phyloP scores from a whole-genome alignment of 495 filamentous ascomycete genomes.

The Halenospora varia region DNA sequence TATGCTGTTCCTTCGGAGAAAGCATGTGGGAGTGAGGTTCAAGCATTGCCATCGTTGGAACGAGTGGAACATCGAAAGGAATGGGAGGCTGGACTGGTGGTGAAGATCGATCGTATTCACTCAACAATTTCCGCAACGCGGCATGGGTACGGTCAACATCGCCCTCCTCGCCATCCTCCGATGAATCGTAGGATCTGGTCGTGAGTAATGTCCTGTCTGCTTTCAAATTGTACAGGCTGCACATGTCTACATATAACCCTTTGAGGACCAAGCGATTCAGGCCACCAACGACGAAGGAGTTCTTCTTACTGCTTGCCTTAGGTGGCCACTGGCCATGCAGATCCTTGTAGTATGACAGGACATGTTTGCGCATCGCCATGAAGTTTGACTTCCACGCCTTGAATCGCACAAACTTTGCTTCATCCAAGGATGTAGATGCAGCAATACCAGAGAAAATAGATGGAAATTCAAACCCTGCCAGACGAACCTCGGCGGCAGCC shows the following conservation, averaged over 20 bases:
- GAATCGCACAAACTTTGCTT: conserved; percentile 76
- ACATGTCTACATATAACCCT: conserved; percentile 82
- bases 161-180: conserved; percentile 45
- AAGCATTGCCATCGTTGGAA: conserved; percentile 64
- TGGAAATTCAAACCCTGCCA: conserved; percentile 85
- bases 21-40: conserved; percentile 56
- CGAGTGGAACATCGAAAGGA: conserved; percentile 81
- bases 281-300: conserved; percentile 77
- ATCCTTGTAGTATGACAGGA: conserved; percentile 73
- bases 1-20: conserved; percentile 64
- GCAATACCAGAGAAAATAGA: conserved; percentile 85
- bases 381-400: conserved; percentile 77
- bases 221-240: conserved; percentile 80
- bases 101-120: conserved; percentile 81
- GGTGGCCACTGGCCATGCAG: conserved; percentile 93
- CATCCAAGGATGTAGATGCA: conserved; percentile 66
- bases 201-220: conserved; percentile 70
- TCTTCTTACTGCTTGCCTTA: conserved; percentile 87
- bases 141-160: conserved; percentile 37
- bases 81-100: conserved; percentile 88
- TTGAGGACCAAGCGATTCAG: conserved; percentile 79
- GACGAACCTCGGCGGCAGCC: conserved; percentile 58
- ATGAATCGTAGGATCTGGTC: conserved; percentile 36
- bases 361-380: conserved; percentile 66
- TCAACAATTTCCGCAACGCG: conserved; percentile 66